Evolutionary conservation across 148 eudicot species (phyloP).

Genomic region (Vaccinium macrocarpon): DNA sequence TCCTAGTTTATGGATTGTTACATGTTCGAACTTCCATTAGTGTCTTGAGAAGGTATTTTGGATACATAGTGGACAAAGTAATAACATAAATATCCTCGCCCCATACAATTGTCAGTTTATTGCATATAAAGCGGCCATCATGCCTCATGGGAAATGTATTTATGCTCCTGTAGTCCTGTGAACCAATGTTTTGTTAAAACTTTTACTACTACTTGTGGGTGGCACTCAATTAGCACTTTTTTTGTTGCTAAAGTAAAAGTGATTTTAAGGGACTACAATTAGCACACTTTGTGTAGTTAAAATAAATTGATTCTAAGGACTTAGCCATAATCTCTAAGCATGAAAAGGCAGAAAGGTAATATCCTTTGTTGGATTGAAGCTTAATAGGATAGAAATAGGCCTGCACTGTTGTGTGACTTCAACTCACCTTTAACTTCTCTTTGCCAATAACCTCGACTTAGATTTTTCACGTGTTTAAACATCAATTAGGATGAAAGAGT

Average conservation of each 20-base stretch:
- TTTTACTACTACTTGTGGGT: background rate
- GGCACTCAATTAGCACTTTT: background rate
- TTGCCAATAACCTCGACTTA: background rate
- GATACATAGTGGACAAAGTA: background rate
- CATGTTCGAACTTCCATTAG: background rate
- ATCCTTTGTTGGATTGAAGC: background rate
- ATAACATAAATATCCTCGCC: background rate
- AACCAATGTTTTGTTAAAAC: background rate
- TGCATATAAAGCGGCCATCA: background rate
- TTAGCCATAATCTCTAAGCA: background rate
- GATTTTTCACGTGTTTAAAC: background rate
- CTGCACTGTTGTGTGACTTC: background rate
- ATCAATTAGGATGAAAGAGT: background rate
- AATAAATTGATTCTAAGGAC: background rate
- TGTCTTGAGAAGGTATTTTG: conserved; percentile 2
- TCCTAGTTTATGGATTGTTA: background rate
- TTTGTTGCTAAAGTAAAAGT: background rate
- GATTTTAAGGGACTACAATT: background rate
- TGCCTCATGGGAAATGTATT: background rate
- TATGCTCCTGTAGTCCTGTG: background rate
- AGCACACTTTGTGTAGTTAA: background rate
- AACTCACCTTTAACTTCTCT: background rate
- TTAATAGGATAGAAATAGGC: background rate
- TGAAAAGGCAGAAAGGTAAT: background rate
- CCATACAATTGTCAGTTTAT: background rate